Base-by-base conservation (phyloP, 306 rosid genomes). In the Lablab purpureus region DNA sequence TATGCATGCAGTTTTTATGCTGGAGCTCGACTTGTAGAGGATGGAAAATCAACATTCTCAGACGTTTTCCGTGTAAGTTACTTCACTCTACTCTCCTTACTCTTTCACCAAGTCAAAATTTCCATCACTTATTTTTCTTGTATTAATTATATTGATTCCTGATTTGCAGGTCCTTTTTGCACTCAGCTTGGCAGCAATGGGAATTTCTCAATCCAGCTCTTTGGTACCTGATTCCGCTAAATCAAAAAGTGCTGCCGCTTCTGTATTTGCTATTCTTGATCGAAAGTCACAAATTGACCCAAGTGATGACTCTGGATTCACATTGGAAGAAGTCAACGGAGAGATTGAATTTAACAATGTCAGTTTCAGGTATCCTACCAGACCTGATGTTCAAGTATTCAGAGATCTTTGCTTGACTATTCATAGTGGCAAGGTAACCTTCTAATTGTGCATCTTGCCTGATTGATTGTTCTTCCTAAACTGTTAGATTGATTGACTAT, bases 261-360 rank as follows among this genome's bases (percentile, higher is more conserved):
- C 97, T 34, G 82, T 89, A 76, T 92, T 92, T 73, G 88, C 85
- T 43, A 89, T 92, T 50, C 91, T 92, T 45, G 93, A 92, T 41
- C 74, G 86, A 22, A 87, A 85, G 69, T 90, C 95, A 19, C 81
- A 80, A 70, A 89, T 87, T 32, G 90, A 90, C 71, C 80, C 95
- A 0, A 86, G 86, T 67, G 89, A 84, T 34, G 87, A 87, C 21
- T 81, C 86, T 3, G 95, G 93, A 56, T 78, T 64, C 6, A 81
- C 77, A 47, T 22, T 86, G 54, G 86, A 87, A 72, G 78, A 85
- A 52, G 77, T 90, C 17, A 89, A 85, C 67, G 95, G 97, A 37
- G 93, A 90, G 2, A 85, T 92, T 51, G 91, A 86, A 82, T 45
- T 92, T 90, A 81, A 41, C 2, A 87, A 92, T 84, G 93, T 90